Evolutionary conservation across 2,329 filamentous ascomycete species (phyloP).

Genomic region (Claviceps capensis): DNA sequence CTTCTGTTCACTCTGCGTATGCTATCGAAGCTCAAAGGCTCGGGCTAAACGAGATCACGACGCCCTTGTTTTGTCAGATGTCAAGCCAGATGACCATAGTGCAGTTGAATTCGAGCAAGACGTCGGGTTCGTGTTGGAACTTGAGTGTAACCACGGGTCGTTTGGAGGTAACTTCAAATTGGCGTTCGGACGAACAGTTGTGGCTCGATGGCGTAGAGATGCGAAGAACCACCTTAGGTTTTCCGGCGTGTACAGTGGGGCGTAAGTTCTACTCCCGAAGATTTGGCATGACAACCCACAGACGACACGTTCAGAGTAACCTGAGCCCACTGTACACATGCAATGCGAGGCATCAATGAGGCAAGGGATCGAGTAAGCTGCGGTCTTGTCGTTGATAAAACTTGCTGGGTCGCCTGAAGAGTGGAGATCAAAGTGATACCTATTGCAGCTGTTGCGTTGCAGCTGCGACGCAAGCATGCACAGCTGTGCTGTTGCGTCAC

Average conservation of each 20-base stretch:
- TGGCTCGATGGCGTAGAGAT: background rate
- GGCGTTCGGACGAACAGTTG: background rate
- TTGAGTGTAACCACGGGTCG: background rate
- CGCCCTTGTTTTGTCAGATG: background rate
- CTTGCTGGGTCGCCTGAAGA: background rate
- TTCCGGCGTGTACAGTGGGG: background rate
- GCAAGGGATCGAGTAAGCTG: background rate
- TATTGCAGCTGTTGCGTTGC: background rate
- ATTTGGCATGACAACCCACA: too few species aligned
- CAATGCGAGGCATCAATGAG: background rate
- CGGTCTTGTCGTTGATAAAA: background rate
- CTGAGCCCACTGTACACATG: background rate
- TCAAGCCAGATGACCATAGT: background rate
- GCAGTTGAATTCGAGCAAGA: background rate
- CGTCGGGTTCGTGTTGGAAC: background rate
- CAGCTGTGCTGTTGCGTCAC: background rate
- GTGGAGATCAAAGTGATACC: background rate
- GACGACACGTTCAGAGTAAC: too few species aligned
- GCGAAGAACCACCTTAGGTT: background rate
- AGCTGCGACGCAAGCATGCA: background rate
- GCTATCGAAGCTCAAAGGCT: background rate
- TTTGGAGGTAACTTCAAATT: background rate
- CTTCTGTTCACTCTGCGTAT: background rate
- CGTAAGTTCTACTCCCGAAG: too few species aligned
- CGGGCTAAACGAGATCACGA: background rate